Conservation (phyloP, 768 basidiomycete genomes). For the Kwoniella sp. region DNA sequence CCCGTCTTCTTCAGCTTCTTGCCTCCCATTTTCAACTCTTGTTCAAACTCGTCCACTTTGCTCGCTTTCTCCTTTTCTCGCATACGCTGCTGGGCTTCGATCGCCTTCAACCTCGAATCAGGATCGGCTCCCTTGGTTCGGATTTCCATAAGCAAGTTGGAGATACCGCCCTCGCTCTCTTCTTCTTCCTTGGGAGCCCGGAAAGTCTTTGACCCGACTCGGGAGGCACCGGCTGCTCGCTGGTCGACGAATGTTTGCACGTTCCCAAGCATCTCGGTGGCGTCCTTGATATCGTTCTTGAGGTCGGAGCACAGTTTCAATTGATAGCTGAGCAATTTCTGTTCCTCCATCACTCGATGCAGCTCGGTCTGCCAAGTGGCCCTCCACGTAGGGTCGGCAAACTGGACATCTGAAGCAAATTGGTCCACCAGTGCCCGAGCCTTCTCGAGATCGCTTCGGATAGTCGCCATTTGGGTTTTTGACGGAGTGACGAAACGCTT, state of each 20-base stretch:
- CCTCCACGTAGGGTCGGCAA: constrained; percentile 95
- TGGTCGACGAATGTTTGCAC: constrained; percentile 76
- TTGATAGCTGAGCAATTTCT: constrained; percentile 89
- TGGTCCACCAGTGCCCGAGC: constrained; percentile 72
- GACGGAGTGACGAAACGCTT: constrained; percentile 86
- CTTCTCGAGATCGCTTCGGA: constrained; percentile 71
- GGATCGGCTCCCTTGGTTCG: constrained; percentile 79
- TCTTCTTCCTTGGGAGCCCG: constrained; percentile 62
- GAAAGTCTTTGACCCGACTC: constrained; percentile 14
- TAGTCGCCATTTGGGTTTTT: constrained; percentile 67
- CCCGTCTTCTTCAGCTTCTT: constrained; percentile 95
- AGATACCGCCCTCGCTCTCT: constrained; percentile 69
- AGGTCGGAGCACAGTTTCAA: constrained; percentile 87
- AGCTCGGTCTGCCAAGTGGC: constrained; percentile 98
- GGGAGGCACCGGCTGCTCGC: constrained; percentile 56
- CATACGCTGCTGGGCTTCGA: constrained; percentile 80
- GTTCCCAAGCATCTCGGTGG: constrained; percentile 80
- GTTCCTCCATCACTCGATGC: constrained; percentile 95
- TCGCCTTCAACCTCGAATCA: constrained; percentile 82
- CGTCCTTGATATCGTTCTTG: constrained; percentile 89
- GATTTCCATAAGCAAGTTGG: constrained; percentile 74
- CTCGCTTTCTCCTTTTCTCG: constrained; percentile 72
- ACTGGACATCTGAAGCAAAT: constrained; percentile 79
- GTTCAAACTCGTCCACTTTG: constrained; percentile 72
- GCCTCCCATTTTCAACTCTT: constrained; percentile 75